Evolutionary conservation across 768 basidiomycete species (phyloP).

Genomic region (Xerocomellus intermedius): DNA sequence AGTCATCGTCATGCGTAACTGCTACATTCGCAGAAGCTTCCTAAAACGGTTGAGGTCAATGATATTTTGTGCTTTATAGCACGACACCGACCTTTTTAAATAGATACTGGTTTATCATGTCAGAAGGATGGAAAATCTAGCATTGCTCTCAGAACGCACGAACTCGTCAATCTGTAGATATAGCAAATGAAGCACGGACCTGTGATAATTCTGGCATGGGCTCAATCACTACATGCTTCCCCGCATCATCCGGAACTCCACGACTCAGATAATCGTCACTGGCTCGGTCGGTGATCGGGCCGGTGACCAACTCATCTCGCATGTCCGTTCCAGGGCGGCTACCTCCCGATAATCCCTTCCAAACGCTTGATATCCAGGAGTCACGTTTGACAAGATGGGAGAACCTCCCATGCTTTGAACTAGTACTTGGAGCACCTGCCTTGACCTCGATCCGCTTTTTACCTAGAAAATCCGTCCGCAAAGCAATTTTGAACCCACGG

Average conservation of each 20-base stretch:
- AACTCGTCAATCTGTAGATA: background rate
- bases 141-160: background rate
- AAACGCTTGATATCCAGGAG: background rate
- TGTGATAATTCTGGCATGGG: background rate
- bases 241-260: background rate
- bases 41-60: background rate
- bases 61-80: background rate
- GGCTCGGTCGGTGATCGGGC: background rate
- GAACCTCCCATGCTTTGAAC: background rate
- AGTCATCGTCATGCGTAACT: constrained; percentile 8
- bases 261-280: background rate
- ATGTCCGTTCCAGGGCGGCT: background rate
- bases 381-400: background rate
- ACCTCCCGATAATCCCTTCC: background rate
- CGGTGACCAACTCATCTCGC: background rate
- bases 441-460: constrained; percentile 1
- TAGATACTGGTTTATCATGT: constrained; percentile 10
- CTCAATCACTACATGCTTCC: background rate
- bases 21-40: background rate
- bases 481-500: constrained; percentile 25
- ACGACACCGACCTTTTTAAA: background rate
- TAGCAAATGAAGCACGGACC: background rate
- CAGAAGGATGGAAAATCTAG: constrained; percentile 13
- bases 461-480: background rate
- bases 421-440: background rate